These are phyloP conservation scores for Plasmodium gonderi DNA, from an alignment of 169 alveolate species.

Conservation along the genomic window DNA sequence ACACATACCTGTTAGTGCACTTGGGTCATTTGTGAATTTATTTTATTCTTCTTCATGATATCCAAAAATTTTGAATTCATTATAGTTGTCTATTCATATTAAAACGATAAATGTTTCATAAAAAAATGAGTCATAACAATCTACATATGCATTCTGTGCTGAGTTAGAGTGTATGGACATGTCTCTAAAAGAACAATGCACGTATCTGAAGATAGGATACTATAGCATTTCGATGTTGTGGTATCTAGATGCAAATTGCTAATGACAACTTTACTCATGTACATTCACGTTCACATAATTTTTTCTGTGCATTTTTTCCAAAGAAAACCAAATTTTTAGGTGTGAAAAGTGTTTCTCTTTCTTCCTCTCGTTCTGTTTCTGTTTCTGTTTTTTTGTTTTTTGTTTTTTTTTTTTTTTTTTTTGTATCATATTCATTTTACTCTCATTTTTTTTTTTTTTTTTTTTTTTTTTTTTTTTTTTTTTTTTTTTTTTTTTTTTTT, in stretches of 20 bases:
- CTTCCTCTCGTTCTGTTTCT: background rate
- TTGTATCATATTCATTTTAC: background rate
- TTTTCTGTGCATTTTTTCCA: background rate
- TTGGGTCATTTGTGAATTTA: constrained; percentile 4
- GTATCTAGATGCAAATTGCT: background rate
- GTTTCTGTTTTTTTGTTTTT: background rate
- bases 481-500: background rate
- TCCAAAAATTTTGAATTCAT: background rate
- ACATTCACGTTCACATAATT: background rate
- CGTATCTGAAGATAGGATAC: no score
- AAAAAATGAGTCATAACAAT: background rate
- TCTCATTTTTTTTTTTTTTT: background rate
- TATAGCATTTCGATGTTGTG: no score
- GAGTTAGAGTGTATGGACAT: background rate
- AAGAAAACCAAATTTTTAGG: background rate
- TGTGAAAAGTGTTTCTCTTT: background rate
- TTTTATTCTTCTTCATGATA: background rate
- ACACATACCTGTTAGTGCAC: background rate
- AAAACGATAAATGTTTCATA: background rate
- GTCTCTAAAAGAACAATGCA: background rate
- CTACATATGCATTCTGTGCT: background rate
- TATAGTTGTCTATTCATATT: constrained; percentile 9
- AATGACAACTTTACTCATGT: background rate
- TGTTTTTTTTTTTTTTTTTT: background rate
- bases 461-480: background rate